These are phyloP conservation scores for Pythium rhizo-oryzae DNA, from an alignment of 352 stramenopile genomes.

Conservation along the genomic window DNA sequence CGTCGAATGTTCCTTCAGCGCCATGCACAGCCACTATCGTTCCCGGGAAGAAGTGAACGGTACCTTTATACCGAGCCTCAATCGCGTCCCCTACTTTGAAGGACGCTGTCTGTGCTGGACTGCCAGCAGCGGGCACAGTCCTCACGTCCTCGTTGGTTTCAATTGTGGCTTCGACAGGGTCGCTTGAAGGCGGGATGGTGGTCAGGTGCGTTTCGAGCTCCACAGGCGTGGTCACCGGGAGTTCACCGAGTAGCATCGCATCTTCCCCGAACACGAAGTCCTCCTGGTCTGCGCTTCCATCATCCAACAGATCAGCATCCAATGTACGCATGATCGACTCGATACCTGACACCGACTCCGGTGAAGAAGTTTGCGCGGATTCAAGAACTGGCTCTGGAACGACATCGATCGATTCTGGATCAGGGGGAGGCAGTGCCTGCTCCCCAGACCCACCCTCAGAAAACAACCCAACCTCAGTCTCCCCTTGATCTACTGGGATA, in stretches of 20 bases:
- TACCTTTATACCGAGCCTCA: conserved; percentile 15
- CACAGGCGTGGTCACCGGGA: neutral
- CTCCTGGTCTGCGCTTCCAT: neutral
- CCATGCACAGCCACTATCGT: conserved; percentile 4
- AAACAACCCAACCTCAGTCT: too few relatives aligned
- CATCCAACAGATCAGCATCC: conserved; percentile 3
- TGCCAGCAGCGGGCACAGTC: neutral
- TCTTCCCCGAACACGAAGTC: conserved; percentile 19
- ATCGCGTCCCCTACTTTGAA: conserved; percentile 11
- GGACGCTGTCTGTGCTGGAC: neutral
- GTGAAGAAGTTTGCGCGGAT: neutral
- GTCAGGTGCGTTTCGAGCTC: neutral
- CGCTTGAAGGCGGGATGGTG: neutral
- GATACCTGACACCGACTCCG: neutral
- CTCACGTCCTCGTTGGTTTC: neutral
- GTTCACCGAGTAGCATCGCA: neutral
- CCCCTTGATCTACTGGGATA: too few relatives aligned
- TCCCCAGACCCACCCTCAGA: too few relatives aligned
- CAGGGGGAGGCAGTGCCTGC: neutral
- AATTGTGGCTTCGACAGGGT: neutral
- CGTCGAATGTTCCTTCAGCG: conserved; percentile 24
- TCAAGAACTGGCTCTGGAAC: neutral
- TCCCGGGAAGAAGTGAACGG: conserved; percentile 2
- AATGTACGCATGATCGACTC: conserved; percentile 9
- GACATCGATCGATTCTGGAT: neutral